These are phyloP conservation scores for Coemansia sp. DNA, from an alignment of 192 early-diverging fungal species.

Conservation along the genomic window DNA sequence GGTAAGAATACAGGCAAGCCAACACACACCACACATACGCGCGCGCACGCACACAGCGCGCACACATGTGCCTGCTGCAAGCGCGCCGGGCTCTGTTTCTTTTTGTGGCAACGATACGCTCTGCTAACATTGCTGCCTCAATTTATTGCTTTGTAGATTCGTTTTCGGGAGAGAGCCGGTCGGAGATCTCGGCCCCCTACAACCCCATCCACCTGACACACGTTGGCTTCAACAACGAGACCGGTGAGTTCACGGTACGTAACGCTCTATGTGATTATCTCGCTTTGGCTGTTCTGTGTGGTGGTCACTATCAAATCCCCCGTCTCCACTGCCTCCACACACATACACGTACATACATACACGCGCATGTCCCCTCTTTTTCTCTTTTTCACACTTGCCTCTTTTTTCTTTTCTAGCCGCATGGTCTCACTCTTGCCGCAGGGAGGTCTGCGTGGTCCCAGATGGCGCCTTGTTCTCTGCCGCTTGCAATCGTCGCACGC, in stretches of 20 bases:
- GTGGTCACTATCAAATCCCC: background rate
- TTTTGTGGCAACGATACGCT: no score
- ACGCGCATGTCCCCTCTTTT: constrained; percentile 9
- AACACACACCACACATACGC: background rate
- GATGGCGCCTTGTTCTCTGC: no score
- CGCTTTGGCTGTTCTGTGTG: background rate
- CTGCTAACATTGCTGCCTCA: constrained; percentile 1
- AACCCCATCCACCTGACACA: constrained; percentile 97
- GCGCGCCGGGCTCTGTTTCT: no score
- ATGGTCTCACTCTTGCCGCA: no score
- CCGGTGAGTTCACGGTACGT: constrained; percentile 87
- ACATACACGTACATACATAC: constrained; percentile 1
- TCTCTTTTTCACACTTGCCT: constrained; percentile 9
- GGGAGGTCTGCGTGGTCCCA: no score
- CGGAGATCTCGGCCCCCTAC: constrained; percentile 91
- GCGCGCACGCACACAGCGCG: no score
- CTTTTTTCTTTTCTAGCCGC: background rate
- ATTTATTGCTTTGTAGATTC: constrained; percentile 42
- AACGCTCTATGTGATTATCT: background rate
- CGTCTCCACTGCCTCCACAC: constrained; percentile 1
- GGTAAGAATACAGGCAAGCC: constrained; percentile 22
- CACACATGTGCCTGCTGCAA: no score
- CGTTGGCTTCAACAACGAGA: constrained; percentile 95
- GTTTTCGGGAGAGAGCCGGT: constrained; percentile 65
- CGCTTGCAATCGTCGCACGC: no score